These are phyloP conservation scores for Ensete glaucum DNA, from an alignment of 176 grass and related monocot species.

Conservation along the genomic window DNA sequence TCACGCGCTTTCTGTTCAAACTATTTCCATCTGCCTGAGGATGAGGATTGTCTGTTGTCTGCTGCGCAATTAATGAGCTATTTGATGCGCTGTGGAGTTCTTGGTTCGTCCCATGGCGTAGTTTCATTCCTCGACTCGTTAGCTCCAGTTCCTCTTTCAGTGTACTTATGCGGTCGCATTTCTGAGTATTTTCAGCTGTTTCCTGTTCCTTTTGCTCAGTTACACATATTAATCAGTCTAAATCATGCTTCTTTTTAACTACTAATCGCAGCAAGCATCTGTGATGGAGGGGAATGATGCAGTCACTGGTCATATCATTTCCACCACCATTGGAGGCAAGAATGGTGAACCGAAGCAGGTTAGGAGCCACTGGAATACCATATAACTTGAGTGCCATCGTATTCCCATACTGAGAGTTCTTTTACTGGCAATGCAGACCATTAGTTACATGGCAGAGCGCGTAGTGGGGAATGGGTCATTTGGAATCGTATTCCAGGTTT, in stretches of 20 bases:
- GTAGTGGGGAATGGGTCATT: constrained; percentile 35
- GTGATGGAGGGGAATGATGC: constrained; percentile 31
- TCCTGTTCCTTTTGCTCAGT: neutral
- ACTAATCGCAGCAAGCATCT: constrained; percentile 24
- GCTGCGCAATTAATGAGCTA: too few species aligned
- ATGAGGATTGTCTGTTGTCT: too few species aligned
- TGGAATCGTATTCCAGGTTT: constrained; percentile 41
- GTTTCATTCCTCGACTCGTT: too few species aligned
- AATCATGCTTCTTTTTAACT: neutral
- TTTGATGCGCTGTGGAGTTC: too few species aligned
- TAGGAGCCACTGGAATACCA: neutral
- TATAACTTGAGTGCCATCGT: neutral
- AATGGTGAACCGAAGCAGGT: constrained; percentile 46
- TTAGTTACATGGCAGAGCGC: constrained; percentile 41
- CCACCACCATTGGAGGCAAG: constrained; percentile 39
- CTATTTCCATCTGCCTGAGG: too few species aligned
- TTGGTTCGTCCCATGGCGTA: too few species aligned
- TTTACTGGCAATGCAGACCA: constrained; percentile 25
- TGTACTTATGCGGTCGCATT: neutral
- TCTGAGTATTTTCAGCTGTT: neutral
- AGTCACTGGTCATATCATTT: constrained; percentile 39
- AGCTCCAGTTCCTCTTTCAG: too few species aligned
- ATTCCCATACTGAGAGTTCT: neutral
- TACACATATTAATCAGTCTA: neutral
- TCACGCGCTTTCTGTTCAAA: too few species aligned